Evolutionary conservation across 1,284 basidiomycete species (phyloP), one percentile per base, ranked within the genome.

Genomic region (Marasmius sp.): DNA sequence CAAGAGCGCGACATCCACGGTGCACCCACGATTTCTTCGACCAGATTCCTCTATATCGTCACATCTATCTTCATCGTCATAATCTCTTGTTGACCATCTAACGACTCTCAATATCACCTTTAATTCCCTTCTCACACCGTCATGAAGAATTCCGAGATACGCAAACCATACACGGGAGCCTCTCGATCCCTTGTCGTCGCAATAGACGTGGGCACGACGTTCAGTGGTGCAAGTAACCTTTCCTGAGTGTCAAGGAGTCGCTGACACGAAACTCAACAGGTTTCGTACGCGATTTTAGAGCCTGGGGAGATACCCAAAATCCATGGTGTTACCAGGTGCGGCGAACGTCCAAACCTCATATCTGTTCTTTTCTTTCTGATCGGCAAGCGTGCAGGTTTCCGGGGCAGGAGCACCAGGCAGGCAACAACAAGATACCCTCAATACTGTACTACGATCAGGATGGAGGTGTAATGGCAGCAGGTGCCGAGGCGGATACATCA

Each of bases 331-430:
- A 91, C 88, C 61, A 77, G 89, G 88, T 89, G 63, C 27, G 27
- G 27, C 27, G 27, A 27, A 27, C 27, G 5, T 27, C 27, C 27
- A 27, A 5, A 27, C 27, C 27, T 27, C 27, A 14, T 38, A 38
- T 39, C 38, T 59, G 49, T 58, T 54, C 49, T 61, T 56, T 53
- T 52, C n/a, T 61, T 57, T 63, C 64, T 62, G 59, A 61, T 64
- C n/a, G 20, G 2, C 36, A 65, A 62, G 60, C 57, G 55, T 61
- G 41, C 63, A 91, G 89, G 65, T 92, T 91, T 64, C 89, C 89
- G 8, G 89, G 89, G 20, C 90, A 92, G 74, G 89, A 92, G 74
- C 87, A 92, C 79, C 87, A 89, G 57, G 89, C 86, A n/a, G 90
- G 91, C 53, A 91, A 91, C 72, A 86, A 87, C 61, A 92, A 92